Evolutionary conservation across 2,329 filamentous ascomycete species (phyloP).

Genomic region (Calonectria multiphialidica): DNA sequence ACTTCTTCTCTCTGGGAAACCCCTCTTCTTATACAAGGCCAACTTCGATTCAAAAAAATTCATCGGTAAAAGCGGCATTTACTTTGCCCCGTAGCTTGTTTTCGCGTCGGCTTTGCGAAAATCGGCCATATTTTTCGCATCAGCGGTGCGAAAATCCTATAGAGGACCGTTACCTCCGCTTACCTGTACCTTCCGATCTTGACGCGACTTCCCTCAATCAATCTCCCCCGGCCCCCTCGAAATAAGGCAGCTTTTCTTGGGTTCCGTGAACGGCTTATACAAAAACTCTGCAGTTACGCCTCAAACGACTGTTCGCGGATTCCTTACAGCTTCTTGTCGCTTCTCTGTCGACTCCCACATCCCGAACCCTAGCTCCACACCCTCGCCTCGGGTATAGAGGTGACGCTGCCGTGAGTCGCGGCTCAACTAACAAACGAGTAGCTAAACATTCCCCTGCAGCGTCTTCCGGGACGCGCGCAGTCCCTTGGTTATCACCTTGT

Average conservation of each 20-base stretch:
- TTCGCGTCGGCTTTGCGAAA: constrained; percentile 28
- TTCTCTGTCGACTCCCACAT: constrained; percentile 16
- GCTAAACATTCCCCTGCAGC: constrained; percentile 28
- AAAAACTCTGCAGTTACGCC: neutral
- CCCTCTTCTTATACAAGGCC: neutral
- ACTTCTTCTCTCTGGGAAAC: neutral
- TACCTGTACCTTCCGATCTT: constrained; percentile 19
- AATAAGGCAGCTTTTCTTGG: neutral
- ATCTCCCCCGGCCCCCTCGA: constrained; percentile 10
- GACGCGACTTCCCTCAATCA: constrained; percentile 20
- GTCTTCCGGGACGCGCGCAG: constrained; percentile 15
- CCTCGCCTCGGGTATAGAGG: constrained; percentile 26
- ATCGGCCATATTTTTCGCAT: constrained; percentile 27
- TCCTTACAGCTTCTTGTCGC: constrained; percentile 3
- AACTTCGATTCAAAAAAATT: neutral
- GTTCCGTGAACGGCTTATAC: neutral
- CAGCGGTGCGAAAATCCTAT: constrained; percentile 26
- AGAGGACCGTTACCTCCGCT: constrained; percentile 27
- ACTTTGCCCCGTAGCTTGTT: constrained; percentile 17
- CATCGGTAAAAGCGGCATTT: constrained; percentile 21
- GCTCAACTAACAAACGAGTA: constrained; percentile 39
- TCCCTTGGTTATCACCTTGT: constrained; percentile 17
- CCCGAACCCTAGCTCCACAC: constrained; percentile 38
- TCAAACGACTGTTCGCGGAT: neutral
- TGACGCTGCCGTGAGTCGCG: constrained; percentile 32